These are phyloP conservation scores for Solanum verrucosum DNA, from an alignment of 257 asterid genomes.

Conservation along the genomic window DNA sequence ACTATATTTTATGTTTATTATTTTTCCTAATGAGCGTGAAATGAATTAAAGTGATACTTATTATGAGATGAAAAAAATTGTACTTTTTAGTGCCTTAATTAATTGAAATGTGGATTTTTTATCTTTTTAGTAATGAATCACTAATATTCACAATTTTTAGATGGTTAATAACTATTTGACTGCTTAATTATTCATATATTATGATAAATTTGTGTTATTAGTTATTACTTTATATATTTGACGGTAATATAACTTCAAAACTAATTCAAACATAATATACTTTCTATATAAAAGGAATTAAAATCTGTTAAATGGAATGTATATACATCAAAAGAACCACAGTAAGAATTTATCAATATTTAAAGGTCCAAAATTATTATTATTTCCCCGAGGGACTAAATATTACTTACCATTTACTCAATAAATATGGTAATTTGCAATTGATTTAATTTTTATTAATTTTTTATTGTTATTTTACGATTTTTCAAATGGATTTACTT, in stretches of 20 bases:
- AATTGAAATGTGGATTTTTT: neutral
- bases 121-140: neutral
- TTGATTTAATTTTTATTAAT: neutral
- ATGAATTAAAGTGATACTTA: no score
- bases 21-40: no score
- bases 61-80: neutral
- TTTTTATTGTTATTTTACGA: neutral
- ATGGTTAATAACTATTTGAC: neutral
- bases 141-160: neutral
- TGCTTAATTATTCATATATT: neutral
- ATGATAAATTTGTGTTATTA: neutral
- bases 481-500: no score
- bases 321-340: neutral
- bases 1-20: no score
- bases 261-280: neutral
- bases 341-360: neutral
- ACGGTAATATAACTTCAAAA: neutral
- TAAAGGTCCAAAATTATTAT: neutral
- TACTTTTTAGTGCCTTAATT: neutral
- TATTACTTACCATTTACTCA: neutral
- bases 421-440: neutral
- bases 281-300: neutral
- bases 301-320: no score
- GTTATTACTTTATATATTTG: neutral
- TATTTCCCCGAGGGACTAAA: neutral